Evolutionary conservation across 2,329 filamentous ascomycete genomes (phyloP).

Genomic region (Talaromyces sp.): DNA sequence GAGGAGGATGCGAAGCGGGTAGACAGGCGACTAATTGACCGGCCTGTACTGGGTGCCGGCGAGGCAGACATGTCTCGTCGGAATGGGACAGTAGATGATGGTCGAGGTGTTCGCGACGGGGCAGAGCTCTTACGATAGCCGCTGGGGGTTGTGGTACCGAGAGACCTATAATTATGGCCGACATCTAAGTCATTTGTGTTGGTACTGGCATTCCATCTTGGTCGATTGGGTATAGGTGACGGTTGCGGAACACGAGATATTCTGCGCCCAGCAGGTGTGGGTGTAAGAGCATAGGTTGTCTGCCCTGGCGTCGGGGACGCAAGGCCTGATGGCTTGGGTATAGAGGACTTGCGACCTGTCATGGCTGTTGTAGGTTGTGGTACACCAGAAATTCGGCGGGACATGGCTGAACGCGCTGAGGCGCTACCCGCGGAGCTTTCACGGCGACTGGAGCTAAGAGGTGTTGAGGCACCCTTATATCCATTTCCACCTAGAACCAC

Average conservation of each 20-base stretch:
- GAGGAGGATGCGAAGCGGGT: conserved; percentile 33
- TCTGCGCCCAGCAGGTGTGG: conserved; percentile 48
- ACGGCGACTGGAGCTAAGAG: conserved; percentile 51
- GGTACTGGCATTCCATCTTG: conserved; percentile 72
- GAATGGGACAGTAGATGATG: conserved; percentile 46
- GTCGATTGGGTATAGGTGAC: conserved; percentile 57
- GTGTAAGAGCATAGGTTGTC: conserved; percentile 53
- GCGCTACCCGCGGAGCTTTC: conserved; percentile 49
- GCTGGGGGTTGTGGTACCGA: conserved; percentile 60
- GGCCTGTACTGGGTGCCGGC: conserved; percentile 34
- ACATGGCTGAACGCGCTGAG: conserved; percentile 41
- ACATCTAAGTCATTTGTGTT: conserved; percentile 66
- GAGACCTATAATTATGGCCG: conserved; percentile 69
- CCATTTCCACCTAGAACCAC: conserved; percentile 58
- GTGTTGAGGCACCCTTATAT: conserved; percentile 51
- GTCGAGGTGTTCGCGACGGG: conserved; percentile 34
- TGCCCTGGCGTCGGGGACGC: conserved; percentile 40
- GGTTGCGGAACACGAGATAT: conserved; percentile 50
- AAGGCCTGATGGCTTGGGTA: conserved; percentile 35
- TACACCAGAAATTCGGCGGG: conserved; percentile 52
- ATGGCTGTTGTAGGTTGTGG: conserved; percentile 39
- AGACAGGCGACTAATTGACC: conserved; percentile 39
- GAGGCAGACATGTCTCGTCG: conserved; percentile 47
- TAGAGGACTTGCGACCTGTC: conserved; percentile 40
- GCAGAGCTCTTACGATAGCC: conserved; percentile 30